A percentile compares a stretch with the other conserved stretches of the same genome.
These are phyloP conservation scores for Aspergillus arachidicola DNA, from an alignment of 2,329 filamentous ascomycete species.

Conservation along the genomic window DNA sequence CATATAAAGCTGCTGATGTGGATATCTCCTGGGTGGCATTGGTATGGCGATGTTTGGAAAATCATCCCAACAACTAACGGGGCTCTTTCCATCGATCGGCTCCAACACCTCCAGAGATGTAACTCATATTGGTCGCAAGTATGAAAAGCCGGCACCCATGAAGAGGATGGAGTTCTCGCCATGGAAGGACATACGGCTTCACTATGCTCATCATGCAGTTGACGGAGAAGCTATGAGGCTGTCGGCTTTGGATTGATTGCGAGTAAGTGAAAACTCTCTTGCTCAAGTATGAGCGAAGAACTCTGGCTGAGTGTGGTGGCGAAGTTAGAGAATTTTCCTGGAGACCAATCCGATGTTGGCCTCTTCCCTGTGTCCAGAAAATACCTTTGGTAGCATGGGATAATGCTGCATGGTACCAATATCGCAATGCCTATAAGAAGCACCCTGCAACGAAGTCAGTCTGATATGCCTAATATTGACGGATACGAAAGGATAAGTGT, in stretches of 20 bases:
- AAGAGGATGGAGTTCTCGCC: neutral
- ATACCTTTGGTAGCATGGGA: neutral
- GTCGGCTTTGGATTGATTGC: neutral
- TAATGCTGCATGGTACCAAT: neutral
- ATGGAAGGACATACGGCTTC: accelerated
- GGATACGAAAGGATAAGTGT: neutral
- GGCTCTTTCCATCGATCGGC: neutral
- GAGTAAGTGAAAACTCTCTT: too few relatives aligned
- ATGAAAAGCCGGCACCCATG: too few relatives aligned
- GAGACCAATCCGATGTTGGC: neutral
- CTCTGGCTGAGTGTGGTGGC: too few relatives aligned
- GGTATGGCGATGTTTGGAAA: too few relatives aligned
- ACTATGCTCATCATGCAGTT: neutral
- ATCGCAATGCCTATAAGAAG: neutral
- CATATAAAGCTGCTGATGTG: neutral
- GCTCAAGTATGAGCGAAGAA: too few relatives aligned
- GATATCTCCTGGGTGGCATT: neutral
- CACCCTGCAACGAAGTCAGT: neutral
- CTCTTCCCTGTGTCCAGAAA: neutral
- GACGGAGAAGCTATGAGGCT: neutral
- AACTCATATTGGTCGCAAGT: neutral
- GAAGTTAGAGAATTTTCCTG: neutral
- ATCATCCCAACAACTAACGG: too few relatives aligned
- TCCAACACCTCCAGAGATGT: neutral
- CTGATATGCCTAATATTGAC: neutral